Base-by-base conservation (phyloP, 2,329 filamentous ascomycete genomes). In the Purpureocillium takamizusanense region DNA sequence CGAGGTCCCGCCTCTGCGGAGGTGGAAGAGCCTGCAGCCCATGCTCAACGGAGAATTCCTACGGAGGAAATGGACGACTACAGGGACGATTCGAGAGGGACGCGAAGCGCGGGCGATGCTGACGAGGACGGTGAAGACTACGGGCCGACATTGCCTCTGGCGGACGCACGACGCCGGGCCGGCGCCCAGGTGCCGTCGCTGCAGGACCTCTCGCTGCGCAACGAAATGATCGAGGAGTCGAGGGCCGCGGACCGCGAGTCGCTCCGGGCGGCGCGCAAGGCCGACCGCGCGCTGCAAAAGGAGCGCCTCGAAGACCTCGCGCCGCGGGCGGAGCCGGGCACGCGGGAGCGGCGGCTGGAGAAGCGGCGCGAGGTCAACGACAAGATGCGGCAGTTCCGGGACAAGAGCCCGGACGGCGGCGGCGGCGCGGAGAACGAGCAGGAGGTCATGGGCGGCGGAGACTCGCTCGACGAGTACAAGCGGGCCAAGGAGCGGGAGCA, bases 271-370 rank as follows among this genome's bases (percentile, higher is more conserved):
- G 74, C 74, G 5, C 81, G 84, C 39, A 77, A 74, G 45, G 60
- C 66, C 12, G 83, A 92, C 47, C 76, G 82, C 3, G 68, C 69
- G 33, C 52, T 69, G 4, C 83, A 90, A 51, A 83, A 81, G 46
- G 81, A 83, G 39, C 74, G 75, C 0, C 70, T 92, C 0, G 86
- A 95, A 12, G 89, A 95, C 46, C 65, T 95, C 0, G 77, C 72
- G 0, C 89, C 90, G 0, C 84, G 86, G 10, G 86, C 90, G 0
- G 87, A 92, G 43, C 67, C 88, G 0, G 88, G 89, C 0, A 85
- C 84, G 1, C 79, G 81, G 33, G 90, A 95, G 63, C 79, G 90
- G 10, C 76, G 79, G 52, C 70, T 97, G 1, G 90, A 98, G 65
- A 95, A 95, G 72, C 82, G 81, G 46, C 74, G 73, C 27, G 83